Evolutionary conservation across 78 protist species (phyloP), one percentile per base, ranked within the genome.

Genomic region (Dictyostelium capitatum): DNA sequence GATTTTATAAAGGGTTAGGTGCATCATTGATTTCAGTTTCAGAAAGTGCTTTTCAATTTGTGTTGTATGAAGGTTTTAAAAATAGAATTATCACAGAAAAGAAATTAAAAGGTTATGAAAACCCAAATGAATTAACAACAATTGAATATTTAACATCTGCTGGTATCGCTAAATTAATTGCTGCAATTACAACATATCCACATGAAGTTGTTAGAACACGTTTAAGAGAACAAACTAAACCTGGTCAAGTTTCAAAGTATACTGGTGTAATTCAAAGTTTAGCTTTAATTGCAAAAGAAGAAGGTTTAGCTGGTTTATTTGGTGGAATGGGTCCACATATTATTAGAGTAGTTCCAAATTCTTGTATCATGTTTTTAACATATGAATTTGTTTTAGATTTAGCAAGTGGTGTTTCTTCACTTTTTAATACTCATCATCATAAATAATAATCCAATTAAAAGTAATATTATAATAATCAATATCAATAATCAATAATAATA

Each of bases 131-230:
- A 70, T 47, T 93, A 15, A 23, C 82, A n/a, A 85, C 96, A 14
- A 12, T n/a, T 32, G 92, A 91, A 77, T 91, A 92, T 83, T n/a
- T 91, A 14, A 37, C 69, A 12, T 82, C 94, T 4, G 95, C 96
- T n/a, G 89, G 80, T 90, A 37, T 41, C 0, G 51, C 93, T 3
- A 95, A 95, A 46, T 47, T 91, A 79, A 70, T 95, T 20, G 97
- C 97, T 9, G 90, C 96, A 4, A 80, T 74, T 0, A 20, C 85
- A 3, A 95, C 97, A 2, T 95, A 95, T 85, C 97, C 97, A 20
- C 97, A 95, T 50, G 97, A 95, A 83, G 97, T 95, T 3, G 46
- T 91, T 25, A 74, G 97, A 82, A 95, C 97, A 28, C 43, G 97
- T 30, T 9, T 95, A 51, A 54, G 97, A 62, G 97, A 95, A 64